Base-by-base conservation (phyloP, 768 basidiomycete genomes). In the Boletus rubropictus region DNA sequence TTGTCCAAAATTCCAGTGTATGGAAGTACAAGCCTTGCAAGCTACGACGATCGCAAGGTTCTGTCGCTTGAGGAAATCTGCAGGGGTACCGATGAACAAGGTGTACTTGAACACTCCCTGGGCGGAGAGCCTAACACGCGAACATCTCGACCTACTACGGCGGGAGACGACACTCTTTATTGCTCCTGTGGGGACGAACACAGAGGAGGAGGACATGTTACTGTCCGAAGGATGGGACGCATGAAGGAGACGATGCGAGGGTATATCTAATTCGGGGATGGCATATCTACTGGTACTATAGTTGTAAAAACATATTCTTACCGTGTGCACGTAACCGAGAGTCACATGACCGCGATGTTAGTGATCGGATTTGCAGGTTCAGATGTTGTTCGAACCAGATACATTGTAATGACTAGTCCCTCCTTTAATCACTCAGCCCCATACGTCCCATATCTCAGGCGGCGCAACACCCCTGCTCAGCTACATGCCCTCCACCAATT, bases 1-100 rank as follows among this genome's bases (percentile, higher is more conserved):
- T 22, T 76, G 74, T 39, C 78, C 78, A 0, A 63, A 70, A 24
- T 65, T 82, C 22, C 53, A 62, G 9, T 67, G 68, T 33, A 55
- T 82, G 42, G 80, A 82, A 48, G 69, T 70, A 31, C 76, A 78
- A 54, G 60, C 59, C 3, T 50, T 72, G 32, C 57, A 69, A 4
- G 44, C 67, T 3, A 37, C 39, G 21, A 39, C 60, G 7, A 62
- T 81, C 25, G 58, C 62, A 29, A 46, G 52, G 21, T 76, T 76
- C 59, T 67, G 66, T 15, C 43, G 48, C 3, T 54, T 58, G 42
- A 70, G 81, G 51, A 61, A 56, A 36, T 43, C 41, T 3, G 52
- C 75, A 25, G 74, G 72, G 7, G 57, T 60, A n/a, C 79, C 80
- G 18, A 52, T 83, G 44, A 60, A 60, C 51, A 78, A 71, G 54